Base-by-base conservation (phyloP, 2,329 filamentous ascomycete genomes). In the Colletotrichum tropicale region DNA sequence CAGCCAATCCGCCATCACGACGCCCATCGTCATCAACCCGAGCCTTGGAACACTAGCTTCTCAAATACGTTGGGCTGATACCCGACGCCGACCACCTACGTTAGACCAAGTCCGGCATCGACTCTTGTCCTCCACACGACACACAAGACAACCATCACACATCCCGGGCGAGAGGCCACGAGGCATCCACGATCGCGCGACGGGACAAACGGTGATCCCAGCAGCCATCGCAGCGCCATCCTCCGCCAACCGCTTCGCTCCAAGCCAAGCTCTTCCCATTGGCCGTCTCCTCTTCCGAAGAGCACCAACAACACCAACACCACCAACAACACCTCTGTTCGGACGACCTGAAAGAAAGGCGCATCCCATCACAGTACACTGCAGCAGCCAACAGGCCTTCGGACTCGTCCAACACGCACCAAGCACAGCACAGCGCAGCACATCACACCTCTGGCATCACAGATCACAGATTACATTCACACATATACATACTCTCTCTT, bases 101-200 rank as follows among this genome's bases (percentile, higher is more conserved):
- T 68, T 74, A 38, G 43, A 68, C 34, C 65, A 28, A 38, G 28
- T 52, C 43, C 34, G 64, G 62, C 64, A 8, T 43, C 43, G 15
- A 58, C 52, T 67, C 38, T 16, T 24, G 52, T 58, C 38, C 58
- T 64, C 38, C 70, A 60, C 58, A 52, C 43, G 6, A 52, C 43
- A 52, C 43, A 52, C 43, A 52, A 21, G 43, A 52, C 43, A 52
- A 52, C n/a, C n/a, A 52, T 52, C 43, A 52, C 43, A 60, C 38
- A 48, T 74, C 64, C 65, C 48, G 70, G 74, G 58, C 74, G 70
- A 76, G 74, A 68, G 74, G 74, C 70, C 70, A 76, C 74, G 74
- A 76, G 74, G 65, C 70, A 74, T 61, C 65, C 74, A 76, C 74
- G 74, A 76, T 69, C 58, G 60, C 71, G 43, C 28, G 43, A 74